phyloP scores from a whole-genome alignment of 352 stramenopile species.

The Pythium aristosporum region DNA sequence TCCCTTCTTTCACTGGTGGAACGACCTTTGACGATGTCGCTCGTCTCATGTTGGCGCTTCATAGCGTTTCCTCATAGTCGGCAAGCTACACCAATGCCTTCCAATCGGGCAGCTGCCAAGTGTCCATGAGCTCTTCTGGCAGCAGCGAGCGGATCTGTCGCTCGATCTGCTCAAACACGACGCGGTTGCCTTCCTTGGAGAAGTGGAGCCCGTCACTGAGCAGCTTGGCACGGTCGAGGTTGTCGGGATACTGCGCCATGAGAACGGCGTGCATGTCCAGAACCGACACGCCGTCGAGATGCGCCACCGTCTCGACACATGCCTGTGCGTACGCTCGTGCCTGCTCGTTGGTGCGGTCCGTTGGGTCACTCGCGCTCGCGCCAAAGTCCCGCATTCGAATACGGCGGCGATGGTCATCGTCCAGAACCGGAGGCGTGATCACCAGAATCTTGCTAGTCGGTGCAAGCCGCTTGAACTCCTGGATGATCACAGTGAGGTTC shows the following conservation, averaged over 20 bases:
- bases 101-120: slow-evolving; percentile 22
- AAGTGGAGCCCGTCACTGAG: slow-evolving; percentile 30
- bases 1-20: too few species aligned
- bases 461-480: slow-evolving; percentile 25
- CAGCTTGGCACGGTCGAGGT: slow-evolving; percentile 1
- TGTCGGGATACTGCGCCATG: slow-evolving; percentile 18
- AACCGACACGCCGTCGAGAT: slow-evolving; percentile 16
- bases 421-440: slow-evolving; percentile 52
- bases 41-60: too few species aligned
- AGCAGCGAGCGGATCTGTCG: slow-evolving; percentile 6
- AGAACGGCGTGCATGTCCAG: slow-evolving; percentile 19
- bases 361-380: neutral
- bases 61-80: too few species aligned
- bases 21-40: too few species aligned
- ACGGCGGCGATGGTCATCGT: slow-evolving; percentile 27
- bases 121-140: neutral
- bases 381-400: slow-evolving; percentile 1
- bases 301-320: slow-evolving; percentile 2
- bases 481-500: slow-evolving; percentile 45
- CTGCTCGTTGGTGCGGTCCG: slow-evolving; percentile 22
- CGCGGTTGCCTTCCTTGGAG: slow-evolving; percentile 16
- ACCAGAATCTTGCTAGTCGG: slow-evolving; percentile 43
- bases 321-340: slow-evolving; percentile 10
- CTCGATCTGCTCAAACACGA: slow-evolving; percentile 21
- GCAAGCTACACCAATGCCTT: slow-evolving; percentile 5